Base-by-base conservation (phyloP, 2,329 filamentous ascomycete species). In the Fusarium sp. region DNA sequence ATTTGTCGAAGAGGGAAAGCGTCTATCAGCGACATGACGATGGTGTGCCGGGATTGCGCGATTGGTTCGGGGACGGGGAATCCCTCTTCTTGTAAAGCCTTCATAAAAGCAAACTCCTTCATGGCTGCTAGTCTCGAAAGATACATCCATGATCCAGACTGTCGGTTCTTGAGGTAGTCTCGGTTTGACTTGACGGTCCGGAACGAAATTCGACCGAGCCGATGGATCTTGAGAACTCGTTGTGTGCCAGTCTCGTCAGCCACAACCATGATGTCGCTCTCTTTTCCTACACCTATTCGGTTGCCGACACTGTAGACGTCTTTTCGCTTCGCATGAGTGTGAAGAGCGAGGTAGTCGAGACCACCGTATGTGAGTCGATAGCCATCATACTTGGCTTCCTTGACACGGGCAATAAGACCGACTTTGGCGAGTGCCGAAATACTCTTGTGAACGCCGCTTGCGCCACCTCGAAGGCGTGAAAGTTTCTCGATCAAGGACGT, bases 341-440 rank as follows among this genome's bases (percentile, higher is more conserved):
- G 93, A 49, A 99, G 84, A 14, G 95, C 92, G n/a, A 99, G 88
- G 77, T 99, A 99, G 79, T 99, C 95, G 43, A 98, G 87, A 3
- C 95, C 95, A 70, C 95, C 95, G 74, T 99, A 99, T 7, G 94
- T 97, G 50, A 99, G 84, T 49, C 96, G 88, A 79, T 99, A 99
- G 60, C 95, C 95, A 72, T 99, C 95, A 78, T 99, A 99, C 76
- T 92, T 94, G 62, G 94, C 92, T 76, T 98, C 97, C 77, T 97
- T 96, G 68, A 97, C 88, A 68, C 91, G 91, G 39, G 91, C 93
- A 70, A 99, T 97, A 69, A 99, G 84, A 57, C 92, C 92, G 44
- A 89, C 88, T 77, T 99, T 99, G 62, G 95, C 95, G 48, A 99
- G 87, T 49, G 87, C 89, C 21, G 93, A 96, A 67, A 99, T 98